phyloP scores from a whole-genome alignment of 495 filamentous ascomycete species.

The Pseudomonodictys pantanalensis region DNA sequence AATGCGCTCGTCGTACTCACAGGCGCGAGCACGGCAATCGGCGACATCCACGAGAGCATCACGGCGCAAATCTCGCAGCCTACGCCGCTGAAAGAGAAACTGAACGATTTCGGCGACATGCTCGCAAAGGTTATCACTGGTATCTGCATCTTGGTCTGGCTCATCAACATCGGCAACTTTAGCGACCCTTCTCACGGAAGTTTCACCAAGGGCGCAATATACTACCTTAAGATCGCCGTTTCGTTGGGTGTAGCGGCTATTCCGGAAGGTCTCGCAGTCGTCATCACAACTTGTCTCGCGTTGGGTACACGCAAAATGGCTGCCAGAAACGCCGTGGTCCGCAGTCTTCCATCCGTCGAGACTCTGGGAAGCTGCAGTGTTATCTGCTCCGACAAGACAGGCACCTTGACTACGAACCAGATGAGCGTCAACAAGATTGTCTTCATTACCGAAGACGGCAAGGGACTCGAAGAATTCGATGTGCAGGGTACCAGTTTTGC shows the following conservation, averaged over 20 bases:
- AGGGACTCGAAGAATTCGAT: conserved; percentile 78
- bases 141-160: conserved; percentile 94
- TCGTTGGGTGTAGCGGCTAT: conserved; percentile 98
- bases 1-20: conserved; percentile 90
- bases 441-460: conserved; percentile 69
- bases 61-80: conserved; percentile 96
- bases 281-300: conserved; percentile 95
- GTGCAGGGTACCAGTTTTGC: conserved; percentile 94
- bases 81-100: conserved; percentile 95
- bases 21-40: conserved; percentile 88
- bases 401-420: conserved; percentile 97
- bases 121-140: conserved; percentile 97
- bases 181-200: conserved; percentile 87
- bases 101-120: conserved; percentile 96
- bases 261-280: conserved; percentile 93
- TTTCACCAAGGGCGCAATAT: conserved; percentile 98
- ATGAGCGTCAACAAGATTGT: conserved; percentile 98
- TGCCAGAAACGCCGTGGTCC: conserved; percentile 93
- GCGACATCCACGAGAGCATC: conserved; percentile 98
- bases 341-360: conserved; percentile 94
- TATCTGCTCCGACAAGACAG: conserved; percentile 99
- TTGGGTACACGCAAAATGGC: conserved; percentile 98
- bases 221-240: conserved; percentile 99
- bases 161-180: conserved; percentile 98
- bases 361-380: conserved; percentile 98